Evolutionary conservation across 148 eudicot species (phyloP).

Genomic region (Silene conica): DNA sequence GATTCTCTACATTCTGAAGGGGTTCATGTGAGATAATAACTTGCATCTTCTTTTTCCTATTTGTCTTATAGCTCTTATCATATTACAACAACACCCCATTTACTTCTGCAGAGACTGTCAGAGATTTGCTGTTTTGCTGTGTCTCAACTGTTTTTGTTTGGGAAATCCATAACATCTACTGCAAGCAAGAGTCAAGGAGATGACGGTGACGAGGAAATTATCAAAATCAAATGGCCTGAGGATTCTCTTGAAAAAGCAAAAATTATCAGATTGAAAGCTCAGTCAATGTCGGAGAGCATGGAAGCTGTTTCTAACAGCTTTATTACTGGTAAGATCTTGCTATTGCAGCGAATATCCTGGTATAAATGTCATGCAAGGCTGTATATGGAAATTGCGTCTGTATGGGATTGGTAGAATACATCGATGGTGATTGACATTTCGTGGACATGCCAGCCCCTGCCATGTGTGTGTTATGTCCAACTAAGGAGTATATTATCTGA

Average conservation of each 20-base stretch:
- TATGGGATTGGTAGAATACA: background rate
- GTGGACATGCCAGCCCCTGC: background rate
- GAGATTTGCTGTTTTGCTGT: constrained; percentile 88
- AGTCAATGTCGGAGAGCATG: constrained; percentile 60
- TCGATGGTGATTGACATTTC: background rate
- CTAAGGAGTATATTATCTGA: background rate
- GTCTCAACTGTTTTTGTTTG: constrained; percentile 80
- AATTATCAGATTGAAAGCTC: constrained; percentile 67
- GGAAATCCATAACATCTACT: constrained; percentile 70
- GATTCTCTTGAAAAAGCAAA: constrained; percentile 83
- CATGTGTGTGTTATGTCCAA: background rate
- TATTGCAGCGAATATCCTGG: background rate
- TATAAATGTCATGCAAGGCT: too few species aligned
- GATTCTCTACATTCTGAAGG: constrained; percentile 98
- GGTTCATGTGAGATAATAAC: constrained; percentile 68
- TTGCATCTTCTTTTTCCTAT: constrained; percentile 3
- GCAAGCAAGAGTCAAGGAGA: constrained; percentile 60
- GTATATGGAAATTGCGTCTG: too few species aligned
- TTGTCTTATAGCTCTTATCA: background rate
- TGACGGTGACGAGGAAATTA: constrained; percentile 40
- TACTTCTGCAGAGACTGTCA: constrained; percentile 67
- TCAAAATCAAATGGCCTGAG: constrained; percentile 78
- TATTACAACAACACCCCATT: background rate
- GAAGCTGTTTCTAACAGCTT: constrained; percentile 86
- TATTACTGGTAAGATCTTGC: constrained; percentile 51